Conservation (phyloP, 768 basidiomycete species). For the Russula brevipes region DNA sequence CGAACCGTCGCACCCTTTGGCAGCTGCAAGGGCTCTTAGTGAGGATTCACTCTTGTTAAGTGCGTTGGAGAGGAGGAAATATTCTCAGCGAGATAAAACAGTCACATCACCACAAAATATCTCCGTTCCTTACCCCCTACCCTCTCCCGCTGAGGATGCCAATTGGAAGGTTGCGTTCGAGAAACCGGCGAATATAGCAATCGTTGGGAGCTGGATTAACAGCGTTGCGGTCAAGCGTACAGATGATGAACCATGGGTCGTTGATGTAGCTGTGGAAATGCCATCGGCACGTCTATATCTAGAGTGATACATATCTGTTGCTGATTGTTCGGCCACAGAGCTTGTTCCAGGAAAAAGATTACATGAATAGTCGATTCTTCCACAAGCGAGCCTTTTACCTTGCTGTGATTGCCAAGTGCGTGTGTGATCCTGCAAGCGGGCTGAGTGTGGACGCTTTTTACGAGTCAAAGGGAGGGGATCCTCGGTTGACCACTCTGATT, state of each 20-base stretch:
- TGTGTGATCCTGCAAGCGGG: slow-evolving; percentile 42
- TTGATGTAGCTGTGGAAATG: slow-evolving; percentile 86
- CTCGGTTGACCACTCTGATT: slow-evolving; percentile 60
- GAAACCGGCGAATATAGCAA: slow-evolving; percentile 64
- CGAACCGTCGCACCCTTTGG: slow-evolving; percentile 57
- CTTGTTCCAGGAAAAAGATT: slow-evolving; percentile 96
- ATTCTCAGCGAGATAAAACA: slow-evolving; percentile 9
- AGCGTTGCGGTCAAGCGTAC: slow-evolving; percentile 67
- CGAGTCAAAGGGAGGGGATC: slow-evolving; percentile 53
- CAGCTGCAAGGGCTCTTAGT: slow-evolving; percentile 51
- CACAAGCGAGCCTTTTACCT: slow-evolving; percentile 91
- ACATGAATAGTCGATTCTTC: slow-evolving; percentile 82
- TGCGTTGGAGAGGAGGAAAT: neutral
- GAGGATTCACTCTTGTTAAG: slow-evolving; percentile 37
- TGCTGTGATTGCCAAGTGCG: slow-evolving; percentile 63
- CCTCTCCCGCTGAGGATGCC: slow-evolving; percentile 67
- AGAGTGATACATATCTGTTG: neutral
- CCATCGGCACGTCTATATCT: slow-evolving; percentile 48
- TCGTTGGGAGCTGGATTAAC: slow-evolving; percentile 87
- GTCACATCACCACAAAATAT: slow-evolving; percentile 29
- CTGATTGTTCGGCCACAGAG: slow-evolving; percentile 35
- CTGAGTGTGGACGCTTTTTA: slow-evolving; percentile 59
- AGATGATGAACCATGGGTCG: slow-evolving; percentile 56
- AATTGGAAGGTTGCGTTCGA: slow-evolving; percentile 89
- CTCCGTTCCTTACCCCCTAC: slow-evolving; percentile 62